These are phyloP conservation scores for Saccharata proteae DNA, from an alignment of 2,329 filamentous ascomycete genomes.

Conservation along the genomic window DNA sequence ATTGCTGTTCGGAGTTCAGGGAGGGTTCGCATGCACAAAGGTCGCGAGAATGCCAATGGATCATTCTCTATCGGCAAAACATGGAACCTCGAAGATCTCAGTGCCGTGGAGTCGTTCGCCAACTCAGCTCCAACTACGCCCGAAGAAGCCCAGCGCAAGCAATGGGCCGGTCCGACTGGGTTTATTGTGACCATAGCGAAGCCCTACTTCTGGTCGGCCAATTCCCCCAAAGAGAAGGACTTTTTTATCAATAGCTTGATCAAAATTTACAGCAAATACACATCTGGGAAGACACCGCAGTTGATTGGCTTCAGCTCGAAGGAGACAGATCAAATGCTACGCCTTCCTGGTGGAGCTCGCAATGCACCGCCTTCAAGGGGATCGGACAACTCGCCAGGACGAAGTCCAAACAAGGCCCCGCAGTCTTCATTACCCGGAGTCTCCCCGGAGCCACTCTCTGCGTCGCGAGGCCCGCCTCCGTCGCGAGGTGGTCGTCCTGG, in stretches of 20 bases:
- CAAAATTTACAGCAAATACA: slow-evolving; percentile 96
- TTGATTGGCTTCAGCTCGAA: slow-evolving; percentile 71
- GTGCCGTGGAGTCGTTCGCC: slow-evolving; percentile 70
- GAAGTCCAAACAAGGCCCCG: not conserved
- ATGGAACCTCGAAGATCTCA: slow-evolving; percentile 89
- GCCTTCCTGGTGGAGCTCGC: slow-evolving; percentile 21
- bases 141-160: slow-evolving; percentile 48
- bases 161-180: slow-evolving; percentile 73
- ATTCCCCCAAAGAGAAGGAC: slow-evolving; percentile 90
- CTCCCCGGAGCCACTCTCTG: slow-evolving; percentile 2
- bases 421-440: not conserved
- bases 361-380: slow-evolving; percentile 5
- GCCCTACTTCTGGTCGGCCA: slow-evolving; percentile 93
- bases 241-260: slow-evolving; percentile 95
- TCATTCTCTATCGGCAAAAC: slow-evolving; percentile 97
- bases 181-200: slow-evolving; percentile 86
- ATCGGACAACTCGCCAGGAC: slow-evolving; percentile 6
- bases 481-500: slow-evolving; percentile 16
- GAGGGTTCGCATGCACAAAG: slow-evolving; percentile 90
- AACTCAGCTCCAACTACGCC: slow-evolving; percentile 45
- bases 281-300: slow-evolving; percentile 67
- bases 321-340: slow-evolving; percentile 65
- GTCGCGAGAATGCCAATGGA: slow-evolving; percentile 85
- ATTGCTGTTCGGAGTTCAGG: slow-evolving; percentile 88
- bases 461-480: slow-evolving; percentile 1